phyloP scores from a whole-genome alignment of 495 filamentous ascomycete species.

The Bacidia rubella region DNA sequence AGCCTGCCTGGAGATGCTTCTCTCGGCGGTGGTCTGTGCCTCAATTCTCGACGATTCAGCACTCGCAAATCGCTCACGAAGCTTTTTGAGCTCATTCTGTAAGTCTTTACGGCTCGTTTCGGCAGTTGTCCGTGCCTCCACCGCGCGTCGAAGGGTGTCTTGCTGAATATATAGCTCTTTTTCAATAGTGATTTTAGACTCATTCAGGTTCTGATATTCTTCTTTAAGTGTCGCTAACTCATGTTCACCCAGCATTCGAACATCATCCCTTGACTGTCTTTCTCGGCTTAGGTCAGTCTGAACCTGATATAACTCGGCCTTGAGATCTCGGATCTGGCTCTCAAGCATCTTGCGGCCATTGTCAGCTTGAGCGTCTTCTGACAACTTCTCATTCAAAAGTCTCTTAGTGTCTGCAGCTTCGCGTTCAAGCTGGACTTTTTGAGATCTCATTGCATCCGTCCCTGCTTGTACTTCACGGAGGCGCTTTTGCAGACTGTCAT shows the following conservation, averaged over 20 bases:
- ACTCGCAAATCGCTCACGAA: constrained; percentile 69
- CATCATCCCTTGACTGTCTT: constrained; percentile 90
- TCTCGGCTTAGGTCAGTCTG: constrained; percentile 85
- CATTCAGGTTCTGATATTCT: constrained; percentile 78
- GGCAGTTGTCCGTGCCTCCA: constrained; percentile 60
- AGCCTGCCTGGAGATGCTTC: constrained; percentile 60
- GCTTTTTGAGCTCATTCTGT: constrained; percentile 66
- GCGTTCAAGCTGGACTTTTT: constrained; percentile 68
- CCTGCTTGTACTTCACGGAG: constrained; percentile 80
- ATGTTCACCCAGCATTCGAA: constrained; percentile 81
- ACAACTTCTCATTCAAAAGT: constrained; percentile 74
- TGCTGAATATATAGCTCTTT: constrained; percentile 98
- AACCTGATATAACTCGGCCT: constrained; percentile 66
- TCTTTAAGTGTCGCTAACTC: constrained; percentile 68
- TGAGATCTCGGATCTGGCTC: constrained; percentile 74
- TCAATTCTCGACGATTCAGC: constrained; percentile 74
- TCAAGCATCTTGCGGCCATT: constrained; percentile 79
- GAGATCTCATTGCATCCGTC: constrained; percentile 69
- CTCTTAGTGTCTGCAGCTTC: constrained; percentile 81
- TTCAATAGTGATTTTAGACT: constrained; percentile 92
- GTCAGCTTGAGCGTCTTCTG: constrained; percentile 75
- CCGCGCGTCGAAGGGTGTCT: constrained; percentile 78
- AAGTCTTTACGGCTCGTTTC: constrained; percentile 84
- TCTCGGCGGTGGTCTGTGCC: constrained; percentile 69
- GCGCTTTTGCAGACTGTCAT: constrained; percentile 64